Evolutionary conservation across 108 stramenopile species (phyloP), one percentile per base, ranked within the genome.

Genomic region (Chaetoceros tenuissimus): DNA sequence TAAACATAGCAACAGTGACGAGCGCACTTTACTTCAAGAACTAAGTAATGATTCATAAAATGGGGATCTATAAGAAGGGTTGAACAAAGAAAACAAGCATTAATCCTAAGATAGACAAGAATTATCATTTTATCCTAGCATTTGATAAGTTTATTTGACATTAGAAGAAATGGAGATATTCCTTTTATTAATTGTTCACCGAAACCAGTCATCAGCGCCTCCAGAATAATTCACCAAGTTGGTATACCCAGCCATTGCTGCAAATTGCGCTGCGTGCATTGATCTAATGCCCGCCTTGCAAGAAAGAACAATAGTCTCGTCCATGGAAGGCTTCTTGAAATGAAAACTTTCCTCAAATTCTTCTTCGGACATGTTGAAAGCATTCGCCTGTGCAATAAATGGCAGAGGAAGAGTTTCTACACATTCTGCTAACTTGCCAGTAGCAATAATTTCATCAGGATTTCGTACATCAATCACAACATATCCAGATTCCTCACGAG

Each of bases 201-300:
- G 58, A 67, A 87, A 89, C 87, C 87, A 89, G 50, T 89, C 83
- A 55, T 74, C 61, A 13, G 79, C 67, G 22, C 84, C 84, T 46
- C 84, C 84, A 47, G 34, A 62, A 58, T 89, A 89, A 53, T 89
- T 80, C 31, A 89, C 51, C 16, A 89, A 64, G 24, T 89, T 72
- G n/a, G 76, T 61, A 52, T 85, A 89, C 45, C 83, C 83, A 47
- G 55, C 63, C 67, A 66, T 60, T 24, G 77, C 64, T 2, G 83
- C 87, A 56, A 73, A 62, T 48, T 79, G 72, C 2, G 70, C 75
- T 5, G 87, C 87, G 31, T 75, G 61, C 7, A 62, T 51, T 55
- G 73, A 75, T 31, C 87, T 59, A 44, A 89, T 73, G 13, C 87
- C 87, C 1, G 83, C 77, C 31, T 69, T 78, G 56, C 87, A 89